phyloP scores from a whole-genome alignment of 148 eudicot species.

The Rhododendron williamsianum region DNA sequence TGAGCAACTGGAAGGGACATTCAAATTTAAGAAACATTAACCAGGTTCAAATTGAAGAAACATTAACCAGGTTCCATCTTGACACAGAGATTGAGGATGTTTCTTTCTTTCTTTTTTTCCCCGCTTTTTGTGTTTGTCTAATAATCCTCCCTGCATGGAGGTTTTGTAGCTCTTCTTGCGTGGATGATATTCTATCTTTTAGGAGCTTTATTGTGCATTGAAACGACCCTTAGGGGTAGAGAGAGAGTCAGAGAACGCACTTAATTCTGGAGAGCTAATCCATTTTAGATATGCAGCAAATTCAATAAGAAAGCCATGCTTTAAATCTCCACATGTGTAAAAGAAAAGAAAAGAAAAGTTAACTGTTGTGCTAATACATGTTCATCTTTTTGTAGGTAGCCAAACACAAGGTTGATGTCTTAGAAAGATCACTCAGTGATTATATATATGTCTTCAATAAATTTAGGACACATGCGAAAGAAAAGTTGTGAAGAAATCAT shows the following conservation, averaged over 20 bases:
- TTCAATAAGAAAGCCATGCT: not conserved
- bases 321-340: not conserved
- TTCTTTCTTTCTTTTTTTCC: too few species aligned
- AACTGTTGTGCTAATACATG: not conserved
- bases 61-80: not conserved
- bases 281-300: not conserved
- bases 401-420: not conserved
- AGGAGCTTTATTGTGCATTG: not conserved
- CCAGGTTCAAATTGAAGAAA: not conserved
- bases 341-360: not conserved
- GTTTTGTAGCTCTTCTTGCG: not conserved
- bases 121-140: not conserved
- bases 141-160: not conserved
- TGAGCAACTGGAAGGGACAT: not conserved
- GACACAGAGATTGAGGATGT: not conserved
- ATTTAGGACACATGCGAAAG: not conserved
- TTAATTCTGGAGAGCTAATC: not conserved
- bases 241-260: not conserved
- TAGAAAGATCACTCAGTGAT: not conserved
- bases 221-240: not conserved
- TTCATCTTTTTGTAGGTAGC: not conserved
- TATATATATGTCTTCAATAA: too few species aligned
- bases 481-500: not conserved
- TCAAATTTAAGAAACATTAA: not conserved
- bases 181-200: not conserved